Base-by-base conservation (phyloP, 2,329 filamentous ascomycete species). In the Orbilia javanica region DNA sequence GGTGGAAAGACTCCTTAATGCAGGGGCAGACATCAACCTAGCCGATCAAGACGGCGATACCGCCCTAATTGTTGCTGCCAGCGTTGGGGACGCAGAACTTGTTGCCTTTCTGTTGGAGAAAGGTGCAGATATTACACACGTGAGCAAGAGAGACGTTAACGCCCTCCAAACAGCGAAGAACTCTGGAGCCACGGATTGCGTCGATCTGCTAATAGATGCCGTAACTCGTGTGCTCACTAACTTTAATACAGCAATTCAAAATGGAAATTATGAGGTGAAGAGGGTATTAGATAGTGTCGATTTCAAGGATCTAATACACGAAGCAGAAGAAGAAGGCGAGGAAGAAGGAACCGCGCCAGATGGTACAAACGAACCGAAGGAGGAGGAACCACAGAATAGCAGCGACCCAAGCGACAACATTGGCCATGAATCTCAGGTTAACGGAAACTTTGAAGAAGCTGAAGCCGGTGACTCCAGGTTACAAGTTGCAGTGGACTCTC, bases 1-100 rank as follows among this genome's bases (percentile, higher is more conserved):
- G 22, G 46, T 71, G 3, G 52, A 77, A 29, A 52, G 44, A 13
- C 57, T 77, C 27, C 67, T 77, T 5, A 55, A 77, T 8, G 65
- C 60, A 8, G 73, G 73, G n/a, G 73, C 73, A 7, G 60, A 77
- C 42, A 77, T 77, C 22, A 77, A 77, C 18, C 15, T 67, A 18
- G 60, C 29, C 53, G 66, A 77, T 31, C 48, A 67, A 3, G 66
- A 66, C 42, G 73, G 73, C 3, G 50, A 77, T 36, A 71, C 85
- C 0, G 83, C 85, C 0, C 81, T 86, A 0, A 85, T 86, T 6
- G 79, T 83, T 0, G 84, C 85, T 2, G 82, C 85, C 0, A 73
- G 71, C 8, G 79, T 80, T 39, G 83, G 83, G 0, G 84, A 86
- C 27, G 68, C 80, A 0, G 82, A 83, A 15, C 82, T 82, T 2